phyloP scores from a whole-genome alignment of 495 filamentous ascomycete genomes.

The Aspergillus heteromorphus region DNA sequence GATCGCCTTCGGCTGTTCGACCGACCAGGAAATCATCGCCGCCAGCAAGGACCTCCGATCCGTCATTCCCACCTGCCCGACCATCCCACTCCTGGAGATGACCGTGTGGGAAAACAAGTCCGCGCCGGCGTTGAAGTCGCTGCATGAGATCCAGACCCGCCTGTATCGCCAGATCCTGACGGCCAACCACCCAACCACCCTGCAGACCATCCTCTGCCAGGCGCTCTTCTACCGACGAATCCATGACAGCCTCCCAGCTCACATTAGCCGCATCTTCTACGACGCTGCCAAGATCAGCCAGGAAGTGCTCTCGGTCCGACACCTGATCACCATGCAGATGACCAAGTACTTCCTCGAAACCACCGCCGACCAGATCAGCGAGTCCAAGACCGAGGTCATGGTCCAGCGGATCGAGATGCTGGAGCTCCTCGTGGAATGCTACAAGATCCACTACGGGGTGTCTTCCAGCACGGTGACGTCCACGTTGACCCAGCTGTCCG shows the following conservation, averaged over 20 bases:
- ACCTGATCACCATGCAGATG: constrained; percentile 31
- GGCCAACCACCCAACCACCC: constrained; percentile 17
- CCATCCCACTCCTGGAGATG: constrained; percentile 24
- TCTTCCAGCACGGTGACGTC: constrained; percentile 26
- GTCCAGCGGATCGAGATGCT: constrained; percentile 25
- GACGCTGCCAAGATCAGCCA: constrained; percentile 24
- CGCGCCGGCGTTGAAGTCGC: constrained; percentile 20
- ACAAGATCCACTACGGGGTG: constrained; percentile 31
- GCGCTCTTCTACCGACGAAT: constrained; percentile 17
- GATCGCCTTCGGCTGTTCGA: constrained; percentile 22
- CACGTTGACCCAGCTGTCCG: constrained; percentile 24
- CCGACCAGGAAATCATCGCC: constrained; percentile 18
- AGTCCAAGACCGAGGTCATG: constrained; percentile 33
- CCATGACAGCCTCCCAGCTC: background rate
- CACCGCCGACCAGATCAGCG: constrained; percentile 23
- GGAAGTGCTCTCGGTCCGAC: constrained; percentile 21
- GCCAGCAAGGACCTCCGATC: constrained; percentile 26
- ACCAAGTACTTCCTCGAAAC: constrained; percentile 27
- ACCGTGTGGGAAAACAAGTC: constrained; percentile 27
- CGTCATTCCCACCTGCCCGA: constrained; percentile 23
- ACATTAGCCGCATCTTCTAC: constrained; percentile 14
- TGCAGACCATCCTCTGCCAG: constrained; percentile 16
- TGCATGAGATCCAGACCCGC: constrained; percentile 24
- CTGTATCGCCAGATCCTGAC: constrained; percentile 24
- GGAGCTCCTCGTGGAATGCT: constrained; percentile 30